Conservation (phyloP, 257 asterid genomes). For the Capsicum pubescens region DNA sequence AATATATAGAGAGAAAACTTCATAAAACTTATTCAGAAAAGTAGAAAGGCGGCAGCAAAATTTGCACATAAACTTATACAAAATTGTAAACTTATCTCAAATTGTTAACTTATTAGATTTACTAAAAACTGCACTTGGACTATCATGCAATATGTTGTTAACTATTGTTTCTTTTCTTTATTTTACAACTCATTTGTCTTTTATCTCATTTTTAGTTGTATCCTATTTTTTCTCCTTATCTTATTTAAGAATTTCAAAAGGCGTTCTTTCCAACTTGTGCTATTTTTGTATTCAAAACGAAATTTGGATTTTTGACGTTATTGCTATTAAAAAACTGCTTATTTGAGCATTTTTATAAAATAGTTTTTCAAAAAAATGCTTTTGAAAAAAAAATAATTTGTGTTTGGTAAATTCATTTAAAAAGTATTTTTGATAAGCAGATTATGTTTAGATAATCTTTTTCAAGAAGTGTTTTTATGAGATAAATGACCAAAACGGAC, state of each 20-base stretch:
- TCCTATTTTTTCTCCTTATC: not conserved
- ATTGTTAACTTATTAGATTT: constrained; percentile 14
- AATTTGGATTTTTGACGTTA: not conserved
- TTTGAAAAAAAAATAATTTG: too few species aligned
- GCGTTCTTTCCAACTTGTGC: not conserved
- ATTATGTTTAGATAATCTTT: too few species aligned
- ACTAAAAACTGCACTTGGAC: not conserved
- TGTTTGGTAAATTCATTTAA: too few species aligned
- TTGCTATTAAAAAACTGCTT: too few species aligned
- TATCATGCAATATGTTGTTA: constrained; percentile 19
- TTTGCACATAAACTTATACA: not conserved
- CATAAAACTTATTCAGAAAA: not conserved
- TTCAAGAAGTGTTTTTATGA: too few species aligned
- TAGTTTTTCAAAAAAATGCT: too few species aligned
- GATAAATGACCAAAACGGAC: too few species aligned
- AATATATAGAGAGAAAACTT: not conserved
- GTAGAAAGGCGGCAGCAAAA: not conserved
- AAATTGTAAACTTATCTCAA: not conserved
- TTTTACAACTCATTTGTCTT: not conserved
- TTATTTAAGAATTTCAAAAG: not conserved
- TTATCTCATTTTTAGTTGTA: not conserved
- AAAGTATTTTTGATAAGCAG: too few species aligned
- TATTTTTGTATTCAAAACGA: not conserved
- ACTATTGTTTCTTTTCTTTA: not conserved
- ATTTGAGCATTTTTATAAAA: too few species aligned